These are phyloP conservation scores for Emmonsiellopsis sp. DNA, from an alignment of 2,329 filamentous ascomycete genomes.

Conservation along the genomic window DNA sequence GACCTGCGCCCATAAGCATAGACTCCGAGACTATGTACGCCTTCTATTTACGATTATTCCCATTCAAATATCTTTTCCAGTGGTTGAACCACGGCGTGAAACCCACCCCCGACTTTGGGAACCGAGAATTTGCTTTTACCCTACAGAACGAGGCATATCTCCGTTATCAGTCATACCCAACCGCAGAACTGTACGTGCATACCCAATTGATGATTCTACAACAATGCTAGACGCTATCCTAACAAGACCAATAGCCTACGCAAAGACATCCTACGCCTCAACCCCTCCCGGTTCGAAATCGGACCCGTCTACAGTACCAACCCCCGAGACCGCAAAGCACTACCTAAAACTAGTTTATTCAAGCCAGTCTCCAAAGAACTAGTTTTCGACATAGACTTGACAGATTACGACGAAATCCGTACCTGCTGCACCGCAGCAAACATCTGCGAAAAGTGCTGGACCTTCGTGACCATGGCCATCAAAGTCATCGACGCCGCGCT, in stretches of 20 bases:
- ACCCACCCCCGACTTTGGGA: constrained; percentile 77
- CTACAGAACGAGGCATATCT: constrained; percentile 87
- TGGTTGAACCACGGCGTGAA: constrained; percentile 93
- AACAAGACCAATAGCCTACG: constrained; percentile 50
- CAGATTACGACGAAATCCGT: constrained; percentile 93
- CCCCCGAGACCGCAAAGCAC: constrained; percentile 80
- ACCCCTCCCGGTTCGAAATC: constrained; percentile 94
- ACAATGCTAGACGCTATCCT: background rate
- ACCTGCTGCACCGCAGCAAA: constrained; percentile 91
- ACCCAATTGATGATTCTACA: background rate
- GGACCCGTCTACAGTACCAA: constrained; percentile 94
- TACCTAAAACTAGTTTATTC: constrained; percentile 73
- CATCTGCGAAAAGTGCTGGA: constrained; percentile 91
- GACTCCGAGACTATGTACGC: constrained; percentile 81
- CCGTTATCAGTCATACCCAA: constrained; percentile 74
- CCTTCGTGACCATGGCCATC: constrained; percentile 96
- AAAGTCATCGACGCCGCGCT: constrained; percentile 82
- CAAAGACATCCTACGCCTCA: constrained; percentile 79
- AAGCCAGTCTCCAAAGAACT: constrained; percentile 84
- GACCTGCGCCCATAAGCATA: constrained; percentile 40
- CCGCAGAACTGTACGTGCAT: constrained; percentile 48
- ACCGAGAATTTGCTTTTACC: constrained; percentile 94
- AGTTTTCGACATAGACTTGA: constrained; percentile 99
- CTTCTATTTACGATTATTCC: constrained; percentile 93
- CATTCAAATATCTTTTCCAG: constrained; percentile 88